Evolutionary conservation across 345 rosid genomes (phyloP), one percentile per base, ranked within the genome.

Genomic region (Mercurialis annua): DNA sequence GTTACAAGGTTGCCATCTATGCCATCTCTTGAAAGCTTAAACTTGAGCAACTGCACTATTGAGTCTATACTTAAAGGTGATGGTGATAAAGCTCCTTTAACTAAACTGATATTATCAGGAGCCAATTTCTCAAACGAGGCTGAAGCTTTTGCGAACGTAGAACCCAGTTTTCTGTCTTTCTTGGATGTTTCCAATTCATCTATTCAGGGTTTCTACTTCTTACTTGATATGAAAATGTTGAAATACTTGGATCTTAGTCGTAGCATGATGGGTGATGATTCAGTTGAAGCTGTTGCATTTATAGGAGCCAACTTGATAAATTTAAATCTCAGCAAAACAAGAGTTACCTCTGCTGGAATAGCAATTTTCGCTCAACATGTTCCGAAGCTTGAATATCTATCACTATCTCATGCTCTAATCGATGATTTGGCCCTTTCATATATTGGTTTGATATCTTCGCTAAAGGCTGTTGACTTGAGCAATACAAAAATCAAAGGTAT

Each of bases 221-320:
- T 94, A 76, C 62, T 76, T 31, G 56, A 65, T 64, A 82, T 87
- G 96, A 73, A 73, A 33, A 62, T 70, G 31, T 80, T 94, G 63
- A 85, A 91, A 80, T 82, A 83, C 81, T 81, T 94, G 80, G 84
- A 94, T 83, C 82, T 94, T 64, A 78, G 90, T 73, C 81, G 80
- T 64, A 76, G 81, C 72, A 68, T 69, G 65, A 66, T 91, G 6
- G 84, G 82, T 50, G 99, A 94, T 82, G 90, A 87, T 71, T 81
- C 92, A 1, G 62, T 81, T 72, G 89, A 82, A 65, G 61, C 65
- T 62, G 60, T 94, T 68, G 84, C 79, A 29, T 66, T 70, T 66
- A 65, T 87, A 50, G 97, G 96, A 63, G 81, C 82, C 52, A 79
- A 67, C 69, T 80, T 94, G 73, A 86, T 76, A 78, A 59, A 65